These are phyloP conservation scores for Epichloe sibirici DNA, from an alignment of 2,329 filamentous ascomycete species.

Conservation along the genomic window DNA sequence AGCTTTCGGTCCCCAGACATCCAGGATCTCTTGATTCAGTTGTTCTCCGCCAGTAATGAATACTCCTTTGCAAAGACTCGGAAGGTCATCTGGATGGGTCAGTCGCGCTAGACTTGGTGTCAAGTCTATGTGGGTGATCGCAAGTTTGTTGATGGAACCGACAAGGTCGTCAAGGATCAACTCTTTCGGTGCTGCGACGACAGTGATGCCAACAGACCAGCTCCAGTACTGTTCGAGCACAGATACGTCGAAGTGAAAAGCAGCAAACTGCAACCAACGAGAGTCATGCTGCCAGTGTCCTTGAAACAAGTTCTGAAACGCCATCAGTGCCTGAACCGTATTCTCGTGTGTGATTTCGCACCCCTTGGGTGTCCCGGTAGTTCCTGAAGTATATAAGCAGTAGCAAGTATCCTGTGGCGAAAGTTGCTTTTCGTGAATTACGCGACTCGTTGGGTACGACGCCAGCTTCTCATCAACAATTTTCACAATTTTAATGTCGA, in stretches of 20 bases:
- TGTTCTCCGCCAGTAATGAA: constrained; percentile 91
- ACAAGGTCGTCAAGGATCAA: constrained; percentile 75
- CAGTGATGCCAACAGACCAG: constrained; percentile 79
- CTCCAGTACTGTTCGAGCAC: constrained; percentile 93
- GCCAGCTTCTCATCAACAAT: constrained; percentile 21
- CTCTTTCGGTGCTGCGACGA: constrained; percentile 73
- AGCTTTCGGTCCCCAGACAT: constrained; percentile 65
- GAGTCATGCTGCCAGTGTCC: constrained; percentile 63
- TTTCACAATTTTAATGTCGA: not conserved
- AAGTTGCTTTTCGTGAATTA: constrained; percentile 9
- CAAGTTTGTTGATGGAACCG: constrained; percentile 54
- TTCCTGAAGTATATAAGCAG: constrained; percentile 79
- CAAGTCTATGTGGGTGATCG: constrained; percentile 82
- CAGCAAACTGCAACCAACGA: constrained; percentile 85
- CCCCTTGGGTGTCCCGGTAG: constrained; percentile 76
- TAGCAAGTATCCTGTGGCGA: constrained; percentile 54
- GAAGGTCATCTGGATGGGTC: constrained; percentile 67
- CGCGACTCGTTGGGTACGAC: constrained; percentile 8
- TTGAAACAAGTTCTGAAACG: constrained; percentile 68
- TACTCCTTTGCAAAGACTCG: constrained; percentile 65
- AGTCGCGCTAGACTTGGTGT: constrained; percentile 78
- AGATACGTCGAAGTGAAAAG: constrained; percentile 89
- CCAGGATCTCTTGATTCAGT: constrained; percentile 77
- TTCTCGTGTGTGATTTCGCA: constrained; percentile 85
- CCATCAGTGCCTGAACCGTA: constrained; percentile 76